These are phyloP conservation scores for Fusarium sulawesiense DNA, from an alignment of 2,329 filamentous ascomycete genomes.

Conservation along the genomic window DNA sequence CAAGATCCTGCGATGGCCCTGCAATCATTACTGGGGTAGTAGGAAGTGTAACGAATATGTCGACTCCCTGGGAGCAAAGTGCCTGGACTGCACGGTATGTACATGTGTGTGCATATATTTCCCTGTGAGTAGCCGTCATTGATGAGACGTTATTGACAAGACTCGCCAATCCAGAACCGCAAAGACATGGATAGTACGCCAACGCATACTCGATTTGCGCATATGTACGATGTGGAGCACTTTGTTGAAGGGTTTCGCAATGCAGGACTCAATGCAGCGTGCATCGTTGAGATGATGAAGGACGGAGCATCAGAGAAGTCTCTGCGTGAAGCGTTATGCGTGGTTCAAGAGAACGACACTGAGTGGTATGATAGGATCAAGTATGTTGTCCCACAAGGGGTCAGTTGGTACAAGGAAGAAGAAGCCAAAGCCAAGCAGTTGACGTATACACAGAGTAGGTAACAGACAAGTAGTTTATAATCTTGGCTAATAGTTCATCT, in stretches of 20 bases:
- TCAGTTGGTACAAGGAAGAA: constrained; percentile 24
- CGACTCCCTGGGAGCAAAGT: constrained; percentile 32
- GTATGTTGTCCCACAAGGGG: constrained; percentile 33
- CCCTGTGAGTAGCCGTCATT: constrained; percentile 15
- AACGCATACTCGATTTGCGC: constrained; percentile 39
- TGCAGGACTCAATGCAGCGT: constrained; percentile 33
- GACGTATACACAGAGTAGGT: not conserved
- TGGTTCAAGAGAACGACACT: constrained; percentile 34
- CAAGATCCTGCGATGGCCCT: constrained; percentile 41
- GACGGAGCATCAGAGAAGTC: constrained; percentile 33
- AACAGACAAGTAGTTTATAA: not conserved
- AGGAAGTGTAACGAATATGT: constrained; percentile 40
- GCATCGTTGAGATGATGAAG: constrained; percentile 38
- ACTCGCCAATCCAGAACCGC: constrained; percentile 24
- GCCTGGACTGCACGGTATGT: constrained; percentile 40
- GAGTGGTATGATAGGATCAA: constrained; percentile 34
- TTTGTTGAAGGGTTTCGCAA: constrained; percentile 38
- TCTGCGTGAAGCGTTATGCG: constrained; percentile 34
- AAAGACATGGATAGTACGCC: constrained; percentile 34
- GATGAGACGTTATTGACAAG: constrained; percentile 30
- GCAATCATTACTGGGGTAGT: constrained; percentile 41
- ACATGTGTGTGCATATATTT: constrained; percentile 8
- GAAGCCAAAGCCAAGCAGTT: not conserved
- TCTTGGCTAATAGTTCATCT: not conserved
- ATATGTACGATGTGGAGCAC: constrained; percentile 39